phyloP scores from a whole-genome alignment of 2,329 filamentous ascomycete species.

The Emmonsiellopsis sp. region DNA sequence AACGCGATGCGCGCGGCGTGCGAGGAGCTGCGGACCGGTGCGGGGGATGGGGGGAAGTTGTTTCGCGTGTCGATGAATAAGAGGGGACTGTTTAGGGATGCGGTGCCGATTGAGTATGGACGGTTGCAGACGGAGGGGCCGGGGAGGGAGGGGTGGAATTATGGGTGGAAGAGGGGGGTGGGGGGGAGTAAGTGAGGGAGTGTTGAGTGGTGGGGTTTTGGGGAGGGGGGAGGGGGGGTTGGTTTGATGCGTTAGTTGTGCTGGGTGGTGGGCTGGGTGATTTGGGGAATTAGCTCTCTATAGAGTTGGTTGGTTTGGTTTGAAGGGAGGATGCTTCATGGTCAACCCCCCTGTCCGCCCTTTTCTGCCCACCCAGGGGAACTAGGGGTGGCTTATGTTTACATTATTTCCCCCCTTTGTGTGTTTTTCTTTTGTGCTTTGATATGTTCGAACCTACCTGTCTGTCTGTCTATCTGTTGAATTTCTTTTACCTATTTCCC shows the following conservation, averaged over 20 bases:
- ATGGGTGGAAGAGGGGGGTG: constrained; percentile 66
- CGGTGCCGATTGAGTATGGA: constrained; percentile 84
- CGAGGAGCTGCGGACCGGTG: constrained; percentile 62
- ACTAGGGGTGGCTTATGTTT: too few species aligned
- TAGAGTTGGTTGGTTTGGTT: too few species aligned
- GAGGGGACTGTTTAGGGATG: constrained; percentile 66
- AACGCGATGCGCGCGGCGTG: constrained; percentile 76
- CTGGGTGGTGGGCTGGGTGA: not conserved
- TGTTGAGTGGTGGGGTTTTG: not conserved
- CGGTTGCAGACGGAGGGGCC: constrained; percentile 69
- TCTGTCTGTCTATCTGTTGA: too few species aligned
- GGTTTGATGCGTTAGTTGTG: not conserved
- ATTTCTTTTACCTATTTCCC: too few species aligned
- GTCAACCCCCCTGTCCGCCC: too few species aligned
- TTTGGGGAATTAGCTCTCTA: not conserved
- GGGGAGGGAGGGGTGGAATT: constrained; percentile 74
- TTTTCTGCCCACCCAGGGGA: too few species aligned
- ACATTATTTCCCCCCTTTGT: too few species aligned
- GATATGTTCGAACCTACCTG: too few species aligned
- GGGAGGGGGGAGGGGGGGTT: not conserved
- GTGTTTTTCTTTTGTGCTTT: too few species aligned
- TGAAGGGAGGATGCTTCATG: too few species aligned
- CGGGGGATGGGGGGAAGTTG: constrained; percentile 48
- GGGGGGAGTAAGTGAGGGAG: constrained; percentile 11
- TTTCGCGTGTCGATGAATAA: constrained; percentile 88